Conservation (phyloP, 257 asterid genomes). For the Plantago ovata region DNA sequence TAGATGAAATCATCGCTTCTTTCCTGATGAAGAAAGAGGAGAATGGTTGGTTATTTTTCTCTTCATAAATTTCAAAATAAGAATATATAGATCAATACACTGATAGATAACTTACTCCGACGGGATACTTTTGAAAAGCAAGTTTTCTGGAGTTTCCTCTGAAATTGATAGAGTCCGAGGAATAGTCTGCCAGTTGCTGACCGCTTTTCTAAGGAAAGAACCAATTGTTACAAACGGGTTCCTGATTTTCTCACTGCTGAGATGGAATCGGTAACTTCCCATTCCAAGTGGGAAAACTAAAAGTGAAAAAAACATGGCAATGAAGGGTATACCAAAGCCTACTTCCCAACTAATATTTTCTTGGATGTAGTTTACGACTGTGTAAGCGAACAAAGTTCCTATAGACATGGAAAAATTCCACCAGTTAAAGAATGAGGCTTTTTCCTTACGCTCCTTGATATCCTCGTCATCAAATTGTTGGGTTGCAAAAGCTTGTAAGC, state of each 20-base stretch:
- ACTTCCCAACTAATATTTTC: conserved; percentile 8
- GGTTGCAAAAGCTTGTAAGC: conserved; percentile 23
- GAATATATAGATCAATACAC: not conserved
- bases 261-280: not conserved
- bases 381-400: not conserved
- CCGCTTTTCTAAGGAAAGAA: conserved; percentile 1
- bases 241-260: not conserved
- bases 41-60: not conserved
- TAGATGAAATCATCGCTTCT: not conserved
- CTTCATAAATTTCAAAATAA: too few species aligned
- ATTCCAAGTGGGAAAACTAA: conserved; percentile 3
- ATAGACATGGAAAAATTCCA: conserved; percentile 1
- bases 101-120: not conserved
- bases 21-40: not conserved
- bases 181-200: conserved; percentile 3
- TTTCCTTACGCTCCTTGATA: conserved; percentile 6
- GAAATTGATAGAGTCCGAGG: not conserved
- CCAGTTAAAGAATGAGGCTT: conserved; percentile 19
- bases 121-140: not conserved
- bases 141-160: not conserved
- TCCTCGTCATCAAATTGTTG: conserved; percentile 19
- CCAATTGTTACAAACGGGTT: conserved; percentile 4
- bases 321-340: conserved; percentile 12
- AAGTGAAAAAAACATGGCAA: conserved; percentile 1
- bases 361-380: conserved; percentile 3